These are phyloP conservation scores for Eutrema salsugineum DNA, from an alignment of 441 rosid species.

Conservation along the genomic window DNA sequence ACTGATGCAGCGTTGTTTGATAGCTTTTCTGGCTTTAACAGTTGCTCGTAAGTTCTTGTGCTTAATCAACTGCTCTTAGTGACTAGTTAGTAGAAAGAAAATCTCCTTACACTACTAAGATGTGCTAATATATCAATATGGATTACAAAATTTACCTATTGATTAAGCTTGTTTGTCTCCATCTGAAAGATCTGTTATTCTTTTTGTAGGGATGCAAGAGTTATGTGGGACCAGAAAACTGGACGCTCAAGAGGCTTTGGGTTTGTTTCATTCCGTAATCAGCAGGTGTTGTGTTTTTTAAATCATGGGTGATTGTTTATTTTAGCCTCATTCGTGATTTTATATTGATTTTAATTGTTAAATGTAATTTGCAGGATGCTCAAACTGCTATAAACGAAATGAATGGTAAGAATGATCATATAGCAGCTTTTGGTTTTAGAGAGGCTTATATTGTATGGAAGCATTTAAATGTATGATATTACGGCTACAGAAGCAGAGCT, in stretches of 20 bases:
- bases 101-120: not conserved
- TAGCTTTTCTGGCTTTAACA: conserved; percentile 57
- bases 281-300: conserved; percentile 44
- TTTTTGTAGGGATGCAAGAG: conserved; percentile 71
- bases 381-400: conserved; percentile 80
- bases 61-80: not conserved
- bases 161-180: conserved; percentile 4
- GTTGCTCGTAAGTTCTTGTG: conserved; percentile 64
- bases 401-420: conserved; percentile 44
- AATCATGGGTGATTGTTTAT: not conserved
- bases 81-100: not conserved
- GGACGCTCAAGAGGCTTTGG: conserved; percentile 94
- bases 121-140: not conserved
- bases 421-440: not conserved
- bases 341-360: not conserved
- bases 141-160: not conserved
- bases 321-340: not conserved
- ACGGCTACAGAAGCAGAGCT: not conserved
- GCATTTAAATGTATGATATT: not conserved
- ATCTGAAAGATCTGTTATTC: not conserved
- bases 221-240: conserved; percentile 96
- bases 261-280: conserved; percentile 79
- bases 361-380: conserved; percentile 56
- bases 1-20: conserved; percentile 79
- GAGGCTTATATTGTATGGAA: not conserved